Percentiles rank a stretch among this genome's conserved stretches.
Conservation (phyloP, 2,329 filamentous ascomycete genomes). For the Colletotrichum sp. region DNA sequence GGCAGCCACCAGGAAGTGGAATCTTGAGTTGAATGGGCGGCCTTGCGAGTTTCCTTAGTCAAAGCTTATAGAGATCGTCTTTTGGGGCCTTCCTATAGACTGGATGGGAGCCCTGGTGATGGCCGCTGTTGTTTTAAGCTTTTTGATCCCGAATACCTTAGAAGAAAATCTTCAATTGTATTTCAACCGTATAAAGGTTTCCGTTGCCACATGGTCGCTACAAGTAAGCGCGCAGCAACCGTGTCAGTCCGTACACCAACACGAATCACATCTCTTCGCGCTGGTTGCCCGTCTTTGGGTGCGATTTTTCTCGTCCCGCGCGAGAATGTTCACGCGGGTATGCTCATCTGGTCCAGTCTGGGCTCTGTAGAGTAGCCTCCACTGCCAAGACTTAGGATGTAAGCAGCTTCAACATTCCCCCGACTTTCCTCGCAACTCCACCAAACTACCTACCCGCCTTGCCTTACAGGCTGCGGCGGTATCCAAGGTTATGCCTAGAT, state of each 20-base stretch:
- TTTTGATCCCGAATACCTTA: background rate
- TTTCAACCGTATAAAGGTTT: background rate
- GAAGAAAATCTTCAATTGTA: background rate
- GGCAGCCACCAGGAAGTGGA: background rate
- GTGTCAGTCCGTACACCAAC: background rate
- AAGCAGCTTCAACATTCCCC: conserved; percentile 2
- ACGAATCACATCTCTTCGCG: background rate
- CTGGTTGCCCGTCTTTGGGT: background rate
- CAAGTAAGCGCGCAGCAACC: background rate
- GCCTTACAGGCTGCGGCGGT: background rate
- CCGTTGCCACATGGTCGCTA: background rate
- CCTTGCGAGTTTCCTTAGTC: background rate
- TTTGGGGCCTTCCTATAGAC: background rate
- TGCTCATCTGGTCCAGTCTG: background rate
- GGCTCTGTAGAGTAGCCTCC: background rate
- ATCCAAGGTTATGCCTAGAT: background rate
- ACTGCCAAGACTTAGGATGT: background rate
- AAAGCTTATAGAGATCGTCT: background rate
- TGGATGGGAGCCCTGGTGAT: background rate
- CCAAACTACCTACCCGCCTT: background rate
- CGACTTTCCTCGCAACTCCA: background rate
- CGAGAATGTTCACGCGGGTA: background rate
- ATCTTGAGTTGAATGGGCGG: background rate
- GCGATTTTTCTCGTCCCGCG: background rate
- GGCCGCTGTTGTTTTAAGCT: background rate